A percentile compares a stretch with the other conserved stretches of the same genome.
phyloP scores from a whole-genome alignment of 2,329 filamentous ascomycete species.

The Septoria petroselini region DNA sequence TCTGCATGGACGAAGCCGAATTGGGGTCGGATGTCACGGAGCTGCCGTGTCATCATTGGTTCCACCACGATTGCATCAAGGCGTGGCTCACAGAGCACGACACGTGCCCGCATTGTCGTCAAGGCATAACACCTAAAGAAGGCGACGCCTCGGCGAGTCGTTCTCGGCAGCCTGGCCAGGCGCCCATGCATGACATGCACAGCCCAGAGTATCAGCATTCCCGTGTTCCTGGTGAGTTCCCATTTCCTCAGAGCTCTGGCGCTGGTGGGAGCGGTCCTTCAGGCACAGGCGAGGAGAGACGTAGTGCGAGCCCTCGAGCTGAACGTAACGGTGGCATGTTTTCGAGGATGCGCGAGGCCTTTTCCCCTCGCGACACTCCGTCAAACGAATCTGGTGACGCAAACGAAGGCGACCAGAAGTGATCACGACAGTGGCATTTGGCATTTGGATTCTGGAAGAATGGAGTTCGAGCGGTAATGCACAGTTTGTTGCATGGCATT shows the following conservation, averaged over 20 bases:
- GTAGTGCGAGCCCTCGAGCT: slow-evolving; percentile 17
- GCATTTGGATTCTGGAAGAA: neutral
- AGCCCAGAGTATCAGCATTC: slow-evolving; percentile 27
- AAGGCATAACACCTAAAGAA: slow-evolving; percentile 46
- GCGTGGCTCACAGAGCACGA: slow-evolving; percentile 88
- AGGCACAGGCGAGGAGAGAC: slow-evolving; percentile 22
- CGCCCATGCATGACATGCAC: slow-evolving; percentile 34
- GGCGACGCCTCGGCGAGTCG: slow-evolving; percentile 22
- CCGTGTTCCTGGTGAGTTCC: slow-evolving; percentile 25
- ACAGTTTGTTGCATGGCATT: slow-evolving; percentile 8
- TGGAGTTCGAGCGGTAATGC: slow-evolving; percentile 6
- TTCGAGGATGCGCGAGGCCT: slow-evolving; percentile 37
- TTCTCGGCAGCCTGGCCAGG: slow-evolving; percentile 30
- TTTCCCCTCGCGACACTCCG: slow-evolving; percentile 20
- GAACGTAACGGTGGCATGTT: slow-evolving; percentile 29
- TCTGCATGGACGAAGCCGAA: slow-evolving; percentile 85
- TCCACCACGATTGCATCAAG: slow-evolving; percentile 77
- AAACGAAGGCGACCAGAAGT: neutral
- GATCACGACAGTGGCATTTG: neutral
- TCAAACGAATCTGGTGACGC: slow-evolving; percentile 6
- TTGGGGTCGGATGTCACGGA: slow-evolving; percentile 70
- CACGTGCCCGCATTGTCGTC: slow-evolving; percentile 81
- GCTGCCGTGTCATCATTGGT: slow-evolving; percentile 90
- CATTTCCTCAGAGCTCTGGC: slow-evolving; percentile 22
- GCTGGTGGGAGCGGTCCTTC: slow-evolving; percentile 23